Conservation (phyloP, 805 yeast species). For the Pichia membranifaciens region DNA sequence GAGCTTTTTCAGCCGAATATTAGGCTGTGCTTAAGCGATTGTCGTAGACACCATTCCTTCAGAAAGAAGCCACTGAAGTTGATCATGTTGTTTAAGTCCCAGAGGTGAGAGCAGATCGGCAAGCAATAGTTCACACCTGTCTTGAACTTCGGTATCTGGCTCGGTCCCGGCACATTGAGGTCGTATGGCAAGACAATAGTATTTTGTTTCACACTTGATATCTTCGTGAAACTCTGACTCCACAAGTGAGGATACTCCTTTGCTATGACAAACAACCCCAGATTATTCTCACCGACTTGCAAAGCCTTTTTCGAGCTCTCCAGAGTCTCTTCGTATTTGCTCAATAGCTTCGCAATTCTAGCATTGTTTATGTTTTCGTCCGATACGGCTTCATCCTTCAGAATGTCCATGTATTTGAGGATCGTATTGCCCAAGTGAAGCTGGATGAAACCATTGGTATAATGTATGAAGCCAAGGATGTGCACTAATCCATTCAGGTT, state of each 20-base stretch:
- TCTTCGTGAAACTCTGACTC: slow-evolving; percentile 7
- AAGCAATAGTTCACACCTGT: slow-evolving; percentile 15
- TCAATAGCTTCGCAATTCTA: slow-evolving; percentile 12
- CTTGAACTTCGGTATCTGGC: background rate
- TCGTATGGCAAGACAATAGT: slow-evolving; percentile 6
- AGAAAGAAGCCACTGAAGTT: slow-evolving; percentile 22
- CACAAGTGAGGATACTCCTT: slow-evolving; percentile 16
- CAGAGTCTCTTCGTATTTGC: background rate
- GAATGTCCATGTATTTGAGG: background rate
- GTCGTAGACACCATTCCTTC: slow-evolving; percentile 18
- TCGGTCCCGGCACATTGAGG: background rate
- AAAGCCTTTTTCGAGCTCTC: slow-evolving; percentile 12
- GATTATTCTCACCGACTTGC: slow-evolving; percentile 16
- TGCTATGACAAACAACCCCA: slow-evolving; percentile 14
- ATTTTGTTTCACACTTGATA: slow-evolving; percentile 4
- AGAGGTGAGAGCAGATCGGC: slow-evolving; percentile 13
- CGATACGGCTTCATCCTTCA: background rate
- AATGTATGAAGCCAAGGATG: background rate
- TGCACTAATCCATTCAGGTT: slow-evolving; percentile 9
- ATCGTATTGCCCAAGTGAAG: slow-evolving; percentile 1
- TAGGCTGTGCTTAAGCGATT: background rate
- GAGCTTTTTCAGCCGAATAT: background rate
- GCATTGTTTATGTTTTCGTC: background rate
- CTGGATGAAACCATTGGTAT: slow-evolving; percentile 13
- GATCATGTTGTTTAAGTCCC: slow-evolving; percentile 16